Evolutionary conservation across 2,329 filamentous ascomycete genomes (phyloP).

Genomic region (Botrytis fragariae): DNA sequence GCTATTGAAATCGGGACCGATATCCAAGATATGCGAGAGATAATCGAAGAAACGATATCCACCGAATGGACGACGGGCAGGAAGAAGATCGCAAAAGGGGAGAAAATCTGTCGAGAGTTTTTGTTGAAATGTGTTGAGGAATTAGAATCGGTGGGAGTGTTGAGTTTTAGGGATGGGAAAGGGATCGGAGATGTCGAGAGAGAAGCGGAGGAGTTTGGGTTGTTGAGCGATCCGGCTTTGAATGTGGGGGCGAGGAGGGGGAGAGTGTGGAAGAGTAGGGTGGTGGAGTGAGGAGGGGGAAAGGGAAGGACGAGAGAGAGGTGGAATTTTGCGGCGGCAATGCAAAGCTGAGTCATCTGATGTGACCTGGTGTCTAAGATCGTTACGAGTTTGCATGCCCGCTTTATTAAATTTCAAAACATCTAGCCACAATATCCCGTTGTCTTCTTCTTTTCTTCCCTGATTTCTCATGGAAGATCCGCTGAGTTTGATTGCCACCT

Average conservation of each 20-base stretch:
- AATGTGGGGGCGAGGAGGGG: neutral
- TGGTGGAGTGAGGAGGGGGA: neutral
- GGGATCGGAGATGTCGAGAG: neutral
- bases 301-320: no score
- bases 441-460: neutral
- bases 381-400: no score
- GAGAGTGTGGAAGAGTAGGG: slow-evolving; percentile 6
- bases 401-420: neutral
- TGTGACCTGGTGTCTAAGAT: no score
- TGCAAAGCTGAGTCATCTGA: no score
- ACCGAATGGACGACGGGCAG: neutral
- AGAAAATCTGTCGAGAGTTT: neutral
- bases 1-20: neutral
- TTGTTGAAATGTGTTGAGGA: neutral
- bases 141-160: neutral
- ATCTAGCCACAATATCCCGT: neutral
- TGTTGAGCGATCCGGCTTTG: neutral
- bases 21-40: neutral
- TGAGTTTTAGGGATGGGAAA: neutral
- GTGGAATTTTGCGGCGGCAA: no score
- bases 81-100: neutral
- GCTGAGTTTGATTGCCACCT: neutral
- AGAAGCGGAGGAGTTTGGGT: neutral
- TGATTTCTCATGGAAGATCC: neutral
- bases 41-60: neutral